Percentiles rank a stretch among this genome's conserved stretches.
These are phyloP conservation scores for Backusella macrospora DNA, from an alignment of 192 early-diverging fungal genomes.

Conservation along the genomic window DNA sequence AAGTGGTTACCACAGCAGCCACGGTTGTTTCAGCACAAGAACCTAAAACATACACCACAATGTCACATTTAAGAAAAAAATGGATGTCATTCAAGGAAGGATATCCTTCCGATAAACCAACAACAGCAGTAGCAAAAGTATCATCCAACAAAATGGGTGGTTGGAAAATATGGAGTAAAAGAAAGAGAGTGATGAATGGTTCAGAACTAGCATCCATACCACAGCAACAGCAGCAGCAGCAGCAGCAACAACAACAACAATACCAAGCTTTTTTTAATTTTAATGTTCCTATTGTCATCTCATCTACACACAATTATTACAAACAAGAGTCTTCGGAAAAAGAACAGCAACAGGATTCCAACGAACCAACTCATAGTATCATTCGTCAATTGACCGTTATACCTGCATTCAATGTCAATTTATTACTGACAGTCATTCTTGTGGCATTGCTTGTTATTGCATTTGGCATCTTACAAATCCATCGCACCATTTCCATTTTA, in stretches of 20 bases:
- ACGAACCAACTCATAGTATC: not conserved
- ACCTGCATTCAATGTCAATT: not conserved
- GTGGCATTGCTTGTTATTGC: constrained; percentile 6
- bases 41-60: not conserved
- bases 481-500: constrained; percentile 15
- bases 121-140: not conserved
- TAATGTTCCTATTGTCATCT: constrained; percentile 14
- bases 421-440: not conserved
- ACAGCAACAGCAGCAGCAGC: not conserved
- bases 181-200: not conserved
- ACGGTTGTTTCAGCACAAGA: not conserved
- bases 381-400: not conserved
- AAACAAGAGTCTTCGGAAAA: not conserved
- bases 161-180: not conserved
- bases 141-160: not conserved
- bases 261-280: not conserved
- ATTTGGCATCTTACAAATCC: constrained; percentile 13
- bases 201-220: not conserved
- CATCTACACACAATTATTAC: constrained; percentile 12
- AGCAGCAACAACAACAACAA: not conserved
- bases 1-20: not conserved
- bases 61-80: constrained; percentile 13
- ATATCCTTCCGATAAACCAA: not conserved
- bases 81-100: not conserved
- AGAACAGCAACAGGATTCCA: not conserved